phyloP scores from a whole-genome alignment of 768 basidiomycete species.

The Russula earlei region DNA sequence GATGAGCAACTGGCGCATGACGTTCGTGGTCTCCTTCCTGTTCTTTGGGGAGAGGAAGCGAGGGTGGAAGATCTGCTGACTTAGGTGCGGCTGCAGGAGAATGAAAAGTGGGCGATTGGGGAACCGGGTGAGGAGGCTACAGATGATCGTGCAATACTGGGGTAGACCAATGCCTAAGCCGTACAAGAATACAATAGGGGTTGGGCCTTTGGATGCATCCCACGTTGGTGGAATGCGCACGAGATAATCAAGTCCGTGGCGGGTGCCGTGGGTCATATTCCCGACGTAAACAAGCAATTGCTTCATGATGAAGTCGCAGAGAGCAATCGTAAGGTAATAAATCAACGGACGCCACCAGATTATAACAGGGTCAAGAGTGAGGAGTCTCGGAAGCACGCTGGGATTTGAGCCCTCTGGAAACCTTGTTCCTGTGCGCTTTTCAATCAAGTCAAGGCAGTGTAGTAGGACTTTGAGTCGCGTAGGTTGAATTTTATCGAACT shows the following conservation, averaged over 20 bases:
- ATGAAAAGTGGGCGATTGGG: constrained; percentile 68
- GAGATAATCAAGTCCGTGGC: constrained; percentile 74
- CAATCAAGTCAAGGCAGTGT: constrained; percentile 49
- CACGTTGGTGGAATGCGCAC: constrained; percentile 61
- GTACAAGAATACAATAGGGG: constrained; percentile 78
- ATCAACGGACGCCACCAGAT: constrained; percentile 58
- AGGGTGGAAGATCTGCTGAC: constrained; percentile 75
- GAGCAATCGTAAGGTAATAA: constrained; percentile 47
- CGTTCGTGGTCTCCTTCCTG: constrained; percentile 47
- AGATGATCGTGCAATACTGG: constrained; percentile 58
- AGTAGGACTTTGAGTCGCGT: constrained; percentile 44
- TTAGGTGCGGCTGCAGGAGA: constrained; percentile 76
- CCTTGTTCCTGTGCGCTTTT: constrained; percentile 60
- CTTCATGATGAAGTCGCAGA: constrained; percentile 41
- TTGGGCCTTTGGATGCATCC: constrained; percentile 45
- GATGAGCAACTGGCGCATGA: constrained; percentile 47
- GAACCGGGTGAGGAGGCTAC: constrained; percentile 44
- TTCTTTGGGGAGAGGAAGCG: constrained; percentile 61
- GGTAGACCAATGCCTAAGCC: constrained; percentile 79
- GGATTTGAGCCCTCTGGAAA: constrained; percentile 54
- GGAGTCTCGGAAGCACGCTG: constrained; percentile 43
- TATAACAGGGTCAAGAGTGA: constrained; percentile 72
- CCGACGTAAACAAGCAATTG: constrained; percentile 35
- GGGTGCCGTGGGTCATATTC: constrained; percentile 35
- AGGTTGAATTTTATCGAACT: constrained; percentile 37